A percentile compares a stretch with the other conserved stretches of the same genome.
phyloP scores from a whole-genome alignment of 345 rosid genomes.

The Crucihimalaya himalaica region DNA sequence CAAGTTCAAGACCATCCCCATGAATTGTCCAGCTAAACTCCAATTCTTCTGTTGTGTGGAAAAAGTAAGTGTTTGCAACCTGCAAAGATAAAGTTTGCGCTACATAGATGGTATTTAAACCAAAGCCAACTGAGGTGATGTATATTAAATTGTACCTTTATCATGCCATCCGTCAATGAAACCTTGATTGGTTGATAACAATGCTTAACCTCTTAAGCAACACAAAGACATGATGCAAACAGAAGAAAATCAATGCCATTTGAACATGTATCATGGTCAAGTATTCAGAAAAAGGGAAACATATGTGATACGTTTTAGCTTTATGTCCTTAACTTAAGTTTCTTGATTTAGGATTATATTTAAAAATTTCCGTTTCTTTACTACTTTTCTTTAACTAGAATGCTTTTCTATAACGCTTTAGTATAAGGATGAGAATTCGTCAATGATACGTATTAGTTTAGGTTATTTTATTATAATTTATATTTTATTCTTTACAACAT shows the following conservation, averaged over 20 bases:
- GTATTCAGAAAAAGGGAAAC: not conserved
- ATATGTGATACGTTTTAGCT: not conserved
- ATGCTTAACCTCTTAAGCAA: constrained; percentile 82
- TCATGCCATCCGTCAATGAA: constrained; percentile 45
- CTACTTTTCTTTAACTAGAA: not conserved
- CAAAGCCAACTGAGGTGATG: constrained; percentile 9
- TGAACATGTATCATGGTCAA: constrained; percentile 4
- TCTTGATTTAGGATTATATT: too few species aligned
- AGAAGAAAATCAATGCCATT: constrained; percentile 21
- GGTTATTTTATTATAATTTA: too few species aligned
- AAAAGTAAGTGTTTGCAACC: constrained; percentile 74
- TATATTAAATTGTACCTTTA: constrained; percentile 53
- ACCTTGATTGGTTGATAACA: constrained; percentile 88
- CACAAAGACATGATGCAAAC: constrained; percentile 35
- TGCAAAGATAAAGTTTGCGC: constrained; percentile 48
- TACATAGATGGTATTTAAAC: constrained; percentile 13
- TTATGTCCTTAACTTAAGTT: not conserved
- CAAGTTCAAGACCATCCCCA: constrained; percentile 76
- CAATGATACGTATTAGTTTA: too few species aligned
- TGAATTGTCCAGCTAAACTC: constrained; percentile 73
- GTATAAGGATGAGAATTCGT: constrained; percentile 1
- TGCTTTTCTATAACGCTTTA: too few species aligned
- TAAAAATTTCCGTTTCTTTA: constrained; percentile 2
- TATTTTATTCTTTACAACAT: too few species aligned
- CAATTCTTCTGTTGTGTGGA: constrained; percentile 62